Evolutionary conservation across 1,139 yeast species (phyloP), one percentile per base, ranked within the genome.

Genomic region (Neolecta irregularis): DNA sequence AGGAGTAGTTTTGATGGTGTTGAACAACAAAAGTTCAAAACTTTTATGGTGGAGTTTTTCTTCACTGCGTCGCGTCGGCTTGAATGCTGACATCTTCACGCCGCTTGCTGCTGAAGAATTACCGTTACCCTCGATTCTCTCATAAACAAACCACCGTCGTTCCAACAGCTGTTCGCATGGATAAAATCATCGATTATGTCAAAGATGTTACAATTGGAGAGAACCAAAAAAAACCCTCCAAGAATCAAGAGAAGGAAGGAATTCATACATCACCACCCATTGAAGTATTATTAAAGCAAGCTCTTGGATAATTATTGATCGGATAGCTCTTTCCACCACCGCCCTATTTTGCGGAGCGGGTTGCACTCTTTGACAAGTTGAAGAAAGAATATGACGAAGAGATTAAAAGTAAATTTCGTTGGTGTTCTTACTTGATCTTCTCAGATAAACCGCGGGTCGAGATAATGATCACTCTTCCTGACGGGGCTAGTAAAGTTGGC

Each of bases 391-490:
- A 76, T 53, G 85, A 81, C 49, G 88, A 69, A 5, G 73, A 69
- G 44, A 60, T 76, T 38, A 78, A 46, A n/a, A 28, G 45, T 42
- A 30, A 17, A n/a, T 26, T 35, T 23, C 6, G 9, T 12, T 23
- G 9, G 26, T 29, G 3, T n/a, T 18, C 34, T 33, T 6, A 23
- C 16, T 15, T 13, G 8, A 34, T 23, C 20, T n/a, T 4, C 11
- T 35, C 36, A 31, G 44, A 36, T 20, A 41, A 42, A 26, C 83
- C 33, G 55, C 69, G 72, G 36, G 72, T 53, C 24, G 68, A 80
- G 30, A 74, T 91, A 55, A 68, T 69, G 48, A 68, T 88, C 55
- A 79, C 93, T 33, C 66, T 88, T 57, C 80, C 78, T 54, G 95
- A 85, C 50, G 96, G 96, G 33, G 60, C 77, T 34, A 60, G 69